A percentile compares a stretch with the other conserved stretches of the same genome.
Evolutionary conservation across 441 rosid genomes (phyloP).

Genomic region (Euphorbia corollata): DNA sequence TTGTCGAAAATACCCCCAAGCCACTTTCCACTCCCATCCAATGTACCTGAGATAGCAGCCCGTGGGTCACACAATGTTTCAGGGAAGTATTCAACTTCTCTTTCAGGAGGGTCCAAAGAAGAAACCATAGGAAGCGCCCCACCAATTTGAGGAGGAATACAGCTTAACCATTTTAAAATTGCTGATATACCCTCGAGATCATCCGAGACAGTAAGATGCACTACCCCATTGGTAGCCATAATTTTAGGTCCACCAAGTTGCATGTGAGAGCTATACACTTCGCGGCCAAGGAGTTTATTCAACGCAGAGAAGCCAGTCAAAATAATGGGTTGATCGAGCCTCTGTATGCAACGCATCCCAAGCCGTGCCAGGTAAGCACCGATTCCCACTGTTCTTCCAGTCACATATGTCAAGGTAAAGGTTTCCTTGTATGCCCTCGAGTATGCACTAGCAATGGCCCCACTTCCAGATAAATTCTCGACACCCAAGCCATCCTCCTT

Average conservation of each 20-base stretch:
- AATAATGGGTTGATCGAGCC: constrained; percentile 98
- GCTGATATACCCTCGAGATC: constrained; percentile 95
- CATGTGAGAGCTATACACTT: constrained; percentile 99
- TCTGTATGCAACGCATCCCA: constrained; percentile 99
- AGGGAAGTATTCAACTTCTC: constrained; percentile 76
- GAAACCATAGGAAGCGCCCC: constrained; percentile 65
- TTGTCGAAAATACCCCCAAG: constrained; percentile 93
- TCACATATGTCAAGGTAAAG: constrained; percentile 90
- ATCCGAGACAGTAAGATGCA: constrained; percentile 96
- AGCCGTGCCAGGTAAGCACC: constrained; percentile 99
- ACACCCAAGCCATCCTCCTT: constrained; percentile 97
- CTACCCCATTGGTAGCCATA: constrained; percentile 99
- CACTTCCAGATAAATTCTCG: constrained; percentile 95
- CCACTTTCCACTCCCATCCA: constrained; percentile 74
- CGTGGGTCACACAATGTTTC: constrained; percentile 97
- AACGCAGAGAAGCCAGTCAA: constrained; percentile 97
- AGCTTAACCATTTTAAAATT: constrained; percentile 92
- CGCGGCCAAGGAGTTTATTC: constrained; percentile 98
- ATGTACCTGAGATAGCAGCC: constrained; percentile 74
- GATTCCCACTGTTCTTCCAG: constrained; percentile 94
- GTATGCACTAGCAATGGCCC: constrained; percentile 97
- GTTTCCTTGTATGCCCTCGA: constrained; percentile 95
- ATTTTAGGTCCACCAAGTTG: constrained; percentile 99
- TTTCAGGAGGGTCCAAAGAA: constrained; percentile 75
- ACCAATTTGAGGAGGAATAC: constrained; percentile 63